Evolutionary conservation across 257 asterid species (phyloP), one percentile per base, ranked within the genome.

Genomic region (Ligustrum vulgare): DNA sequence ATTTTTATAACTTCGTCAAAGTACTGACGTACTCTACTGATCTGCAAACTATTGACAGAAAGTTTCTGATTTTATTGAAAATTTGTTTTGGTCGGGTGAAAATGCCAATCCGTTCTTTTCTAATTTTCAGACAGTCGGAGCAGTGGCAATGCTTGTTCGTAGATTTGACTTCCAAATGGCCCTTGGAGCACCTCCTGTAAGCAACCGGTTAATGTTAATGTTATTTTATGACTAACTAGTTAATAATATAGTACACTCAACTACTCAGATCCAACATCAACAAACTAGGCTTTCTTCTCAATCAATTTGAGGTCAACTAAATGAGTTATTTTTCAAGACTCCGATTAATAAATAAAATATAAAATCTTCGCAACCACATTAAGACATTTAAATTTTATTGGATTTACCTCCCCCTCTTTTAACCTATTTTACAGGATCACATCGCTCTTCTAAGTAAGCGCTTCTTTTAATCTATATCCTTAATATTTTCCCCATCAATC

Each of bases 141-240:
- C 99, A 72, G 91, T 92, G 37, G 86, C 98, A 1, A 91, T 94
- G 97, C 99, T 94, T 72, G 94, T 89, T 78, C 91, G 92, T 31
- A 91, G 94, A 56, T 94, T 91, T 71, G 87, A 94, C 83, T 94
- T 94, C 82, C 98, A 87, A 74, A 76, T 91, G 76, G 98, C 98
- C 67, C 77, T 89, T 5, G 97, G 97, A 81, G 98, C 98, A 72
- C 99, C 99, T 71, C 96, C 98, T 11, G 99, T 94, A 86, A 92
- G 96, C 81, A 79, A 34, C 56, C 75, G 5, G 12, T 56, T 56
- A 20, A 56, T 51, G 62, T 51, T 31, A 58, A 71, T 20, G 49
- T 69, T 54, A 15, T 32, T 20, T 31, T 5, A 15, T 66, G 41
- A 22, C 43, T 45, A 49, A 54, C 15, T 13, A 45, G 20, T 45